Base-by-base conservation (phyloP, 495 filamentous ascomycete genomes). In the Aspergillus steynii region DNA sequence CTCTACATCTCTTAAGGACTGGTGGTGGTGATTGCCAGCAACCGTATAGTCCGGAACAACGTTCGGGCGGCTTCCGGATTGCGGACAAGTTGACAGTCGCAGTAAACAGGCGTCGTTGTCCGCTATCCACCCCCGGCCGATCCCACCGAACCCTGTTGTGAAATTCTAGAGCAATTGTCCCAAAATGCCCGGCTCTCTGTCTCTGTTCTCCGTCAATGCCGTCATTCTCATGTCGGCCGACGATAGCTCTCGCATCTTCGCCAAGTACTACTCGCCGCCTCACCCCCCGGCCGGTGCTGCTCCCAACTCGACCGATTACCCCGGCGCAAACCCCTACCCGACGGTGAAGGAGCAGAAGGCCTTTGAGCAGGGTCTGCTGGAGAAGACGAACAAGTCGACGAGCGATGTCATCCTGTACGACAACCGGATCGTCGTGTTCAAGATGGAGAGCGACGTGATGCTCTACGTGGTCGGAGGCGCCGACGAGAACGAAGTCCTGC, bases 381-480 rank as follows among this genome's bases (percentile, higher is more conserved):
- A 95, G 61, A 99, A 99, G 84, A 99, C 95, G 15, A 92, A 90
- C 65, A 99, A 99, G 81, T 91, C 93, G 69, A 90, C 86, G 28
- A 90, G 88, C 57, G 95, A 99, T 77, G 92, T 99, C 66, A 96
- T 99, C 57, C 85, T 98, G 53, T 98, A 96, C 79, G 95, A 98
- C 75, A 92, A 91, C 77, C 86, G 90, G 64, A 86, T 98, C 37
- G 92, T 98, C 34, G 91, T 98, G 34, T 99, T 96, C 83, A 98
- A 98, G 85, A 88, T 88, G 77, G 95, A 99, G 81, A 90, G 90
- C 65, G 95, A 99, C 75, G 92, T 99, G 29, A 96, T 96, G 87
- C 82, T 99, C 57, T 99, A 97, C 71, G 93, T 97, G 29, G 91
- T 99, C 7, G 93, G 93, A 29, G 87, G 91, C 50, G 83, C 88